Evolutionary conservation across 1,139 yeast genomes (phyloP).

Genomic region (Blastobotrys persicus): DNA sequence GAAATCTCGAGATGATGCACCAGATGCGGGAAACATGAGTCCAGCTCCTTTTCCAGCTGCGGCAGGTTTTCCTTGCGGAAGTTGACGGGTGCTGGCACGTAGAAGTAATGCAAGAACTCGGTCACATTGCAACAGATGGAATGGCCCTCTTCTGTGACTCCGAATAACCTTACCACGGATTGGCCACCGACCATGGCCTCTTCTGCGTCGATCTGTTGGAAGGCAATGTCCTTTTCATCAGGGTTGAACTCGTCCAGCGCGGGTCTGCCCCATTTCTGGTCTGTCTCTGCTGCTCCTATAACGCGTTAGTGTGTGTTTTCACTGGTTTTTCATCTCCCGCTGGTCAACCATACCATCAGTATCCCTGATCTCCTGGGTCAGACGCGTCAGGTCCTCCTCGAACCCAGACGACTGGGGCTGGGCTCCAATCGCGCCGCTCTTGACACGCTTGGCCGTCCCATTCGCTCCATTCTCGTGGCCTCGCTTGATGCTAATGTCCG

Average conservation of each 20-base stretch:
- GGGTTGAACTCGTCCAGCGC: slow-evolving; percentile 52
- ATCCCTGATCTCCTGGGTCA: slow-evolving; percentile 41
- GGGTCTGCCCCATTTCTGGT: slow-evolving; percentile 65
- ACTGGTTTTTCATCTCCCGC: background rate
- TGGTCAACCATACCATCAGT: slow-evolving; percentile 19
- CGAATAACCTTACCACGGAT: slow-evolving; percentile 79
- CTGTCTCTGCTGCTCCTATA: slow-evolving; percentile 31
- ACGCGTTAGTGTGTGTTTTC: background rate
- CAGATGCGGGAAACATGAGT: slow-evolving; percentile 17
- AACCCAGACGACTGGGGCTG: slow-evolving; percentile 36
- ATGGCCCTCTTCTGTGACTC: slow-evolving; percentile 82
- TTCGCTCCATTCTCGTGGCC: background rate
- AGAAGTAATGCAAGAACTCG: slow-evolving; percentile 86
- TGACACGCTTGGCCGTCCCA: slow-evolving; percentile 19
- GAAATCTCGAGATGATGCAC: slow-evolving; percentile 57
- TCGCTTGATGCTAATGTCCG: slow-evolving; percentile 5
- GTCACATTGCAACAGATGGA: slow-evolving; percentile 87
- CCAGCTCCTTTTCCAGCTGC: slow-evolving; percentile 45
- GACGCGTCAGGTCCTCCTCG: slow-evolving; percentile 43
- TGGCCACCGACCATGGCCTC: slow-evolving; percentile 54
- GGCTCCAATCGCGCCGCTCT: slow-evolving; percentile 11
- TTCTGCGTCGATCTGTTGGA: slow-evolving; percentile 95
- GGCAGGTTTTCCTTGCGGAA: slow-evolving; percentile 56
- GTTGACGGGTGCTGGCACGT: slow-evolving; percentile 86
- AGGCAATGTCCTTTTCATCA: slow-evolving; percentile 49